Conservation (phyloP, 148 eudicot genomes). For the Vaccinium darrowii region DNA sequence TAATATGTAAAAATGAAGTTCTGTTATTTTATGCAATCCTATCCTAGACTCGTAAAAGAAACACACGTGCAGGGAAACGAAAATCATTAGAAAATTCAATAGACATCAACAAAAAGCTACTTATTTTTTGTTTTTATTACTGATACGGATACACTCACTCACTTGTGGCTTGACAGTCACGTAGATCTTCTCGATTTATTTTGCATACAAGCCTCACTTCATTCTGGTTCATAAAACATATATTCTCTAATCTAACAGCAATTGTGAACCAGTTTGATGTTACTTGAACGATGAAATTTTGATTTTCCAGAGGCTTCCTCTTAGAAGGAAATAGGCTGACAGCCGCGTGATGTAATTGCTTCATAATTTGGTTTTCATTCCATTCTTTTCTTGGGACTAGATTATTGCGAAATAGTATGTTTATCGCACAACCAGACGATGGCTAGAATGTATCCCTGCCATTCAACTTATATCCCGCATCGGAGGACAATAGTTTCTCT, state of each 20-base stretch:
- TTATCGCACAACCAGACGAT: not conserved
- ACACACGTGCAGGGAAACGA: not conserved
- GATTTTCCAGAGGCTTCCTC: too few species aligned
- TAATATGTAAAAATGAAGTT: not conserved
- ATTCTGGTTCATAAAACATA: not conserved
- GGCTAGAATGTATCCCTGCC: not conserved
- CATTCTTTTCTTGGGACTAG: not conserved
- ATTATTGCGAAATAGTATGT: too few species aligned
- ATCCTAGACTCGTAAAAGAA: not conserved
- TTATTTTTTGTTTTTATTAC: not conserved
- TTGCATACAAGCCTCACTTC: not conserved
- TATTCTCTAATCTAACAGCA: not conserved
- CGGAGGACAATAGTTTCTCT: not conserved
- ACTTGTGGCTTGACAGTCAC: not conserved
- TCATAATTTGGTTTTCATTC: not conserved
- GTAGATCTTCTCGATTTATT: too few species aligned
- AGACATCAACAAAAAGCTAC: not conserved
- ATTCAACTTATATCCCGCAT: not conserved
- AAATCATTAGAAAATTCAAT: too few species aligned
- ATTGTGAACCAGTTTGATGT: not conserved
- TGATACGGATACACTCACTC: too few species aligned
- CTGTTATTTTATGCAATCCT: not conserved
- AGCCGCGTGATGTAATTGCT: too few species aligned
- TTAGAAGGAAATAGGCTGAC: too few species aligned
- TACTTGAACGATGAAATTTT: not conserved